phyloP scores from a whole-genome alignment of 164 flowering plant species.

The Euptelea pleiosperma region DNA sequence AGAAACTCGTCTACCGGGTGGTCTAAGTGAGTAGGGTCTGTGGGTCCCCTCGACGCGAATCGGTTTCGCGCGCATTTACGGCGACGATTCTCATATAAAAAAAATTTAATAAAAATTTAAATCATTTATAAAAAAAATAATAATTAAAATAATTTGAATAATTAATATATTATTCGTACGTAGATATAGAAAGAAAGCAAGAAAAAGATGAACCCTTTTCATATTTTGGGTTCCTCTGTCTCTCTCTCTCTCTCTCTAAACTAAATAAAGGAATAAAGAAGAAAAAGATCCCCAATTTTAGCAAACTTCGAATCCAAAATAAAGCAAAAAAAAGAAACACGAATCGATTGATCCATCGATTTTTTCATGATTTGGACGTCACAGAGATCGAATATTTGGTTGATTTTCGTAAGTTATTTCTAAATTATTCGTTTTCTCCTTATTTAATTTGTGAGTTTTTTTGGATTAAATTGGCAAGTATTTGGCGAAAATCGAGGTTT shows the following conservation, averaged over 20 bases:
- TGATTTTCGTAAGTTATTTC: neutral
- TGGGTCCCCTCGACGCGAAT: too few species aligned
- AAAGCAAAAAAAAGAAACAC: neutral
- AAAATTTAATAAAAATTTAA: too few species aligned
- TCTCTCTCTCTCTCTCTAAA: neutral
- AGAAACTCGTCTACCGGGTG: too few species aligned
- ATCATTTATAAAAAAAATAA: too few species aligned
- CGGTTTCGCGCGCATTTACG: too few species aligned
- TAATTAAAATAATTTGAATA: too few species aligned
- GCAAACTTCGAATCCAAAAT: neutral
- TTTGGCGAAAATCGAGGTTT: neutral
- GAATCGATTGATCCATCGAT: neutral
- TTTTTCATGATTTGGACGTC: neutral
- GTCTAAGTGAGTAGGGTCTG: too few species aligned
- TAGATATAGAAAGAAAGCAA: too few species aligned
- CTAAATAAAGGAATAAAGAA: neutral
- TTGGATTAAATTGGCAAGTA: neutral
- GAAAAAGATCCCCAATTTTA: conserved; percentile 12
- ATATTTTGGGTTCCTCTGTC: too few species aligned
- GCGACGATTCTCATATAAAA: too few species aligned
- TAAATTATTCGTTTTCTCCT: neutral
- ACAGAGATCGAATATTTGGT: neutral
- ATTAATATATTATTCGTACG: too few species aligned
- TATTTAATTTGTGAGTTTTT: neutral
- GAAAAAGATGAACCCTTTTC: too few species aligned